These are phyloP conservation scores for Solanum okadae DNA, from an alignment of 257 asterid species.

Conservation along the genomic window DNA sequence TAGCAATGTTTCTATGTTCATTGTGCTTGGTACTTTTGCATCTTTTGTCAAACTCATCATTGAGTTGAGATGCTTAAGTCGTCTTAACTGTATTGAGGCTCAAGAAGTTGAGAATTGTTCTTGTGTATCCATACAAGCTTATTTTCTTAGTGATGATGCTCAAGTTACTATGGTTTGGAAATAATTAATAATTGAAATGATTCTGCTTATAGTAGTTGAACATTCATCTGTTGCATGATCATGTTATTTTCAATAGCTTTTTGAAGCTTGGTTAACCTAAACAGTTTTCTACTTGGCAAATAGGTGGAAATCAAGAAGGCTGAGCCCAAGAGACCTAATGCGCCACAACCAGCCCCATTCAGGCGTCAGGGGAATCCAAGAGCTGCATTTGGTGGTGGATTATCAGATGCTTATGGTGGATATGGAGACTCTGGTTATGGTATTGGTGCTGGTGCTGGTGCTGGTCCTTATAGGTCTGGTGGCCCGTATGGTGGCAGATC, in stretches of 20 bases:
- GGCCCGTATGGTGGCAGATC: conserved; percentile 19
- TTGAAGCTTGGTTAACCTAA: neutral
- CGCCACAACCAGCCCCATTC: conserved; percentile 23
- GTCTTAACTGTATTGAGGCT: neutral
- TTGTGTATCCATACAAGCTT: neutral
- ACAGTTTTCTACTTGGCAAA: neutral
- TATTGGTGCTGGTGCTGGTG: neutral
- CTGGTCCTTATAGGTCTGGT: conserved; percentile 12
- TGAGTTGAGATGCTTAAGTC: neutral
- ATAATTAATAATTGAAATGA: neutral
- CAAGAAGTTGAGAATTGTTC: neutral
- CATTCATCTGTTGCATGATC: neutral
- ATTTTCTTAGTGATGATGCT: neutral
- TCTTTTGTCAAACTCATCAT: neutral
- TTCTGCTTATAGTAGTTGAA: neutral
- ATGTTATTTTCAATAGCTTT: neutral
- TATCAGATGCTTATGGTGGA: conserved; percentile 19
- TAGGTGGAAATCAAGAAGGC: conserved; percentile 67
- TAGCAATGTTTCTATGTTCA: neutral
- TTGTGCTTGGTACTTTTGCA: neutral
- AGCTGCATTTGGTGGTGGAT: conserved; percentile 15
- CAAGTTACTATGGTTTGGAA: neutral
- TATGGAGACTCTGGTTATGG: conserved; percentile 21
- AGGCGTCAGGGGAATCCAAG: neutral
- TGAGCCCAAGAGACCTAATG: conserved; percentile 47